Evolutionary conservation across 306 rosid species (phyloP).

Genomic region (Dalbergia oliveri): DNA sequence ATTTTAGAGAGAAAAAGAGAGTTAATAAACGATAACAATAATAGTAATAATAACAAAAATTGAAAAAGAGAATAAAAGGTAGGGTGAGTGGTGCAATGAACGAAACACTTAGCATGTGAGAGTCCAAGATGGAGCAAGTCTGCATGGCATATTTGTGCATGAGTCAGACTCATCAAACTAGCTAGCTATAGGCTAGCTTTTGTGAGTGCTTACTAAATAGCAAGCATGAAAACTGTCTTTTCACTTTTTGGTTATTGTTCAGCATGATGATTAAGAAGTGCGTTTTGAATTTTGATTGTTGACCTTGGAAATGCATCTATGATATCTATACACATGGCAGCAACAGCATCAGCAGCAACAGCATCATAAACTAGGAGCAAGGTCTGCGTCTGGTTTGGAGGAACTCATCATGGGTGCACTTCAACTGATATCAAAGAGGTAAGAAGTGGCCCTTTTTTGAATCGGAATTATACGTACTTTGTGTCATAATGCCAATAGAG

Average conservation of each 20-base stretch:
- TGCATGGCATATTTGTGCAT: constrained; percentile 55
- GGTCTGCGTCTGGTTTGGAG: constrained; percentile 96
- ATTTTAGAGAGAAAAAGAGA: neutral
- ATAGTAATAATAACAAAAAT: neutral
- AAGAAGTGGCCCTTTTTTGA: constrained; percentile 63
- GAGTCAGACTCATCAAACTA: constrained; percentile 21
- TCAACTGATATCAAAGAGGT: constrained; percentile 85
- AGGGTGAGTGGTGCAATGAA: neutral
- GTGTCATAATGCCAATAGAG: constrained; percentile 50
- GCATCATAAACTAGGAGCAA: constrained; percentile 81
- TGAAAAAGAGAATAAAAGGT: neutral
- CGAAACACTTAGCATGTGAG: neutral
- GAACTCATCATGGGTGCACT: constrained; percentile 99
- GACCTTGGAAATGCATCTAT: constrained; percentile 43
- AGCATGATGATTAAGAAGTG: constrained; percentile 57
- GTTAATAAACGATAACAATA: neutral
- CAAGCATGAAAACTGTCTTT: constrained; percentile 56
- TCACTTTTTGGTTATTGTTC: constrained; percentile 56
- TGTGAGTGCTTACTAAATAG: constrained; percentile 41
- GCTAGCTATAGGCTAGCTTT: constrained; percentile 19
- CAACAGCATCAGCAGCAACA: constrained; percentile 66
- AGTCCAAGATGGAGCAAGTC: neutral
- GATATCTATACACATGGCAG: constrained; percentile 44
- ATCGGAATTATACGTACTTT: constrained; percentile 65
- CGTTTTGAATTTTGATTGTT: constrained; percentile 41